Base-by-base conservation (phyloP, 352 stramenopile species). In the Pythium apleroticum region DNA sequence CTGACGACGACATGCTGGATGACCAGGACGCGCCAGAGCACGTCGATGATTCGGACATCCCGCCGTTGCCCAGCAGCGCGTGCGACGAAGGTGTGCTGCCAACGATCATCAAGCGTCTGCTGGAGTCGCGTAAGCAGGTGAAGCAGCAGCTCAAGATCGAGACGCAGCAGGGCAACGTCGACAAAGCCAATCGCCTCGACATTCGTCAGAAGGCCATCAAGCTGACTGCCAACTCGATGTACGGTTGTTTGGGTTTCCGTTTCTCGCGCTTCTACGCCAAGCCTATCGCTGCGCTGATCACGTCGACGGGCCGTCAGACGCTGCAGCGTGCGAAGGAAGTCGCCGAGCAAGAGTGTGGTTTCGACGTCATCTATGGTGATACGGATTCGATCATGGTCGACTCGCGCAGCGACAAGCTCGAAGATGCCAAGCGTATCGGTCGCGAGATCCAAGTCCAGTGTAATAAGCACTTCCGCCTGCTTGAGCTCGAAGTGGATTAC, bases 311-410 rank as follows among this genome's bases (percentile, higher is more conserved):
- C 49, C 90, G 98, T 31, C 96, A 99, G 74, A 99, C 98, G 31
- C 80, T 99, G 22, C 97, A 99, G 76, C 81, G 92, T 43, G 99
- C 98, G 0, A 98, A 99, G 60, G 94, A 99, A 67, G 88, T 99
- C 37, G 94, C 97, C 4, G 93, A 99, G 71, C 90, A 98, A 57
- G 86, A 98, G 64, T 96, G 99, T 64, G 96, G 96, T 30, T 95
- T 99, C 49, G 97, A 99, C 64, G 98, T 99, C 3, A 98, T 99
- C 56, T 99, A 99, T 72, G 98, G 98, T 75, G 98, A 99, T 82
- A 99, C 98, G n/a, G 98, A 99, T 80, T 99, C 93, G 48, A 99
- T 99, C 75, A 99, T 99, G 98, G 98, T 99, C 60, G 85, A 97
- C 71, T 96, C 87, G 33, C 86, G 91, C 35, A 98, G 94, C 39